These are phyloP conservation scores for Umbelopsis sp. DNA, from an alignment of 192 early-diverging fungal species.

Conservation along the genomic window DNA sequence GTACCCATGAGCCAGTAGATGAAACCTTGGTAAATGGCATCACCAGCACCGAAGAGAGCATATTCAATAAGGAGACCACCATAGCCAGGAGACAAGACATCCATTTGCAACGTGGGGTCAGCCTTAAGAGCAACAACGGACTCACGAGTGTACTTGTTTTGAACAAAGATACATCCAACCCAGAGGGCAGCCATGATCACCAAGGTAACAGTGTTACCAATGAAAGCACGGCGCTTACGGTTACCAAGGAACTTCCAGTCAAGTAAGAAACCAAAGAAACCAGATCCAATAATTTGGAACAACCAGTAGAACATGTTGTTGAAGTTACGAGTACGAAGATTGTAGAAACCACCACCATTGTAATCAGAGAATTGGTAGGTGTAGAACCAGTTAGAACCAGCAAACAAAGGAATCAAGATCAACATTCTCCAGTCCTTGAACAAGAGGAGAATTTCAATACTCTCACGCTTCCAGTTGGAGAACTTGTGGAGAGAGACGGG, in stretches of 20 bases:
- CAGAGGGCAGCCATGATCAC: conserved; percentile 61
- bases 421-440: conserved; percentile 69
- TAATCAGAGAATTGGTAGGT: conserved; percentile 68
- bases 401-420: conserved; percentile 68
- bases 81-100: conserved; percentile 41
- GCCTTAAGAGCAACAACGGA: conserved; percentile 9
- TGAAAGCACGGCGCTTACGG: conserved; percentile 66
- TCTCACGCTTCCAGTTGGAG: conserved; percentile 64
- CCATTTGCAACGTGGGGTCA: conserved; percentile 18
- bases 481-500: conserved; percentile 68
- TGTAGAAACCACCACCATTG: conserved; percentile 67
- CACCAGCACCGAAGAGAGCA: conserved; percentile 73
- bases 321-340: conserved; percentile 66
- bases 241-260: conserved; percentile 53
- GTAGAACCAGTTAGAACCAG: conserved; percentile 82
- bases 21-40: conserved; percentile 83
- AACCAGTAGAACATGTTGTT: conserved; percentile 81
- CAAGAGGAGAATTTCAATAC: conserved; percentile 51
- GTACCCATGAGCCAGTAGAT: conserved; percentile 89
- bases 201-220: conserved; percentile 53
- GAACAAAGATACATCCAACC: conserved; percentile 63
- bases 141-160: conserved; percentile 51
- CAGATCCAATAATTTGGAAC: conserved; percentile 72
- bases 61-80: conserved; percentile 70
- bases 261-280: conserved; percentile 64